These are phyloP conservation scores for Porphyrellus sp. DNA, from an alignment of 1,284 basidiomycete genomes.

Conservation along the genomic window DNA sequence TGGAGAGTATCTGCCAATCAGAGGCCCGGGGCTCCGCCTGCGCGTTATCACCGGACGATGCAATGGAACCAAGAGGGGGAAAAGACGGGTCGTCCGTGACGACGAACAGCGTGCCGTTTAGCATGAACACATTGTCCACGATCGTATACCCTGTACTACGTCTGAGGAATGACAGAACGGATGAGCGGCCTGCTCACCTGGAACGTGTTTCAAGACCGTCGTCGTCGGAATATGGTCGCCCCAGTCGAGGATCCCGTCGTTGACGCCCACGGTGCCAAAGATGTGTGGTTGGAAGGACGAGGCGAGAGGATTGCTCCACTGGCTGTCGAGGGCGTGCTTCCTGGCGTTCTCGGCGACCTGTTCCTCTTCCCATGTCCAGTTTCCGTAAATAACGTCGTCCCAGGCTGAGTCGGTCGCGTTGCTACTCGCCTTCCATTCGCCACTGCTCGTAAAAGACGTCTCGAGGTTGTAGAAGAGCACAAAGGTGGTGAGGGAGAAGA, in stretches of 20 bases:
- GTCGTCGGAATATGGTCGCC: constrained; percentile 50
- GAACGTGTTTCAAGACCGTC: constrained; percentile 52
- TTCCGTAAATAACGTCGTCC: constrained; percentile 60
- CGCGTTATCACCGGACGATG: constrained; percentile 40
- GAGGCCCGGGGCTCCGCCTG: constrained; percentile 49
- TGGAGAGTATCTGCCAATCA: constrained; percentile 64
- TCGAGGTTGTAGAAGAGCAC: constrained; percentile 67
- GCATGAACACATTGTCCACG: constrained; percentile 70
- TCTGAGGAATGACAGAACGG: constrained; percentile 2
- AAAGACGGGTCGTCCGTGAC: constrained; percentile 56
- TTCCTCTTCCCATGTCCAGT: constrained; percentile 61
- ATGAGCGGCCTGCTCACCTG: constrained; percentile 44
- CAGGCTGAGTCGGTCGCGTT: constrained; percentile 39
- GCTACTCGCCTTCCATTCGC: constrained; percentile 20
- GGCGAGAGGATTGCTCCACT: constrained; percentile 27
- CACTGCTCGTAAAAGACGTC: constrained; percentile 46
- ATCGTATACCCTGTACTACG: constrained; percentile 67
- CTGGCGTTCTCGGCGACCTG: constrained; percentile 49
- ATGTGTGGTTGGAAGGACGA: constrained; percentile 27
- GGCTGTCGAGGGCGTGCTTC: constrained; percentile 36
- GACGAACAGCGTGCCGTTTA: constrained; percentile 67
- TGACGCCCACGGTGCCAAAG: constrained; percentile 45
- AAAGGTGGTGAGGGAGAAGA: constrained; percentile 60
- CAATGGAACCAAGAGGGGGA: constrained; percentile 50
- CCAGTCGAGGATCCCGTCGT: constrained; percentile 55